A percentile compares a stretch with the other conserved stretches of the same genome.
Evolutionary conservation across 2,329 filamentous ascomycete species (phyloP).

Genomic region (Ceratocystis cacaofunesta): DNA sequence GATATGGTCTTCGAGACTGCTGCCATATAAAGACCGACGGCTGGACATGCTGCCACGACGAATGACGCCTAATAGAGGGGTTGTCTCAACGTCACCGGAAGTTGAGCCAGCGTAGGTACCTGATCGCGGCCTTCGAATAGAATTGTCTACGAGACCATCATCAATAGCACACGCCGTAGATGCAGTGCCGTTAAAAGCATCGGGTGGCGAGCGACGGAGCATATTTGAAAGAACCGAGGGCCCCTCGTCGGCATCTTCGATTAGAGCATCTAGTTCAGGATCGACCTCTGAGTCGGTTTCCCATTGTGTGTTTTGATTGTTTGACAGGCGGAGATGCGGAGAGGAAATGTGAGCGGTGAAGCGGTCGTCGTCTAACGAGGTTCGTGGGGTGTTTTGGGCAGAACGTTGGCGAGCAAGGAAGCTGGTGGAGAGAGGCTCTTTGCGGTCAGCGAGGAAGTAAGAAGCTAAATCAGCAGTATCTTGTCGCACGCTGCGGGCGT

Average conservation of each 20-base stretch:
- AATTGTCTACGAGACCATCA: not conserved
- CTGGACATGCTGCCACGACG: slow-evolving; percentile 5
- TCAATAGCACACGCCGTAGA: not conserved
- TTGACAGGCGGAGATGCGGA: not conserved
- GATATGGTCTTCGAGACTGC: not conserved
- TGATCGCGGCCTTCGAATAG: not conserved
- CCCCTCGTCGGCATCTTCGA: slow-evolving; percentile 22
- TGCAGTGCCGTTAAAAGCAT: slow-evolving; percentile 21
- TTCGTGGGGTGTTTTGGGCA: slow-evolving; percentile 23
- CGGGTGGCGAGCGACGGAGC: slow-evolving; percentile 35
- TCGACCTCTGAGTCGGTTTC: slow-evolving; percentile 10
- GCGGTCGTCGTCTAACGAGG: slow-evolving; percentile 20
- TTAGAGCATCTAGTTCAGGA: slow-evolving; percentile 11
- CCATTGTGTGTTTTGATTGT: slow-evolving; percentile 1
- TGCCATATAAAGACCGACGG: slow-evolving; percentile 2
- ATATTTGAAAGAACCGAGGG: slow-evolving; percentile 36
- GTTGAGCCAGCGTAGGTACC: slow-evolving; percentile 12
- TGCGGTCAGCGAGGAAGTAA: slow-evolving; percentile 57
- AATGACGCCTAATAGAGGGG: slow-evolving; percentile 21
- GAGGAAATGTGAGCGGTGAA: slow-evolving; percentile 7
- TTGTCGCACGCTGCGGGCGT: slow-evolving; percentile 66
- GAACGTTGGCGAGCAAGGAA: slow-evolving; percentile 22
- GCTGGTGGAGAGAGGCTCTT: slow-evolving; percentile 23
- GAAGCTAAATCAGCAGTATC: slow-evolving; percentile 77
- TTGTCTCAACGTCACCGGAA: slow-evolving; percentile 15